phyloP scores from a whole-genome alignment of 768 basidiomycete genomes.

The Suillus hirtellus region DNA sequence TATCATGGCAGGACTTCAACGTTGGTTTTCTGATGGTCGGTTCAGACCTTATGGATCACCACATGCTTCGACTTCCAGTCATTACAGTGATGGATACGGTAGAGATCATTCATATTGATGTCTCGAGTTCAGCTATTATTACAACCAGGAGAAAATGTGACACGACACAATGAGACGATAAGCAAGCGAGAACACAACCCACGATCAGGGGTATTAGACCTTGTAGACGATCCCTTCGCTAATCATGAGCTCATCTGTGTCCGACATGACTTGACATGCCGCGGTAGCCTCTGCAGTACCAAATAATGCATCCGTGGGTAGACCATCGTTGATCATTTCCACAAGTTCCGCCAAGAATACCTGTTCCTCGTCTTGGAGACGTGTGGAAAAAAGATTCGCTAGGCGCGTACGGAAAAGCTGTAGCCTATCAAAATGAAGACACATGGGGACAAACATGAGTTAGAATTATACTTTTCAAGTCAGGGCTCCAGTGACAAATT shows the following conservation, averaged over 20 bases:
- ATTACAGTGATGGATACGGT: neutral
- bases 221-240: slow-evolving; percentile 87
- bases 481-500: slow-evolving; percentile 2
- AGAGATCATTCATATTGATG: neutral
- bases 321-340: slow-evolving; percentile 73
- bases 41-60: neutral
- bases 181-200: slow-evolving; percentile 6
- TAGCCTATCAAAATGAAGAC: slow-evolving; percentile 45
- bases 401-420: slow-evolving; percentile 80
- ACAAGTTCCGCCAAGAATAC: slow-evolving; percentile 70
- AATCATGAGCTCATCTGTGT: slow-evolving; percentile 76
- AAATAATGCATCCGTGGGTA: slow-evolving; percentile 68
- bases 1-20: neutral
- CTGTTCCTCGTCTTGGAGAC: slow-evolving; percentile 74
- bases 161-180: slow-evolving; percentile 11
- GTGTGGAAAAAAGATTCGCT: slow-evolving; percentile 66
- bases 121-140: neutral
- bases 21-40: too few relatives aligned
- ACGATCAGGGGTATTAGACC: slow-evolving; percentile 43
- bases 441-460: slow-evolving; percentile 4
- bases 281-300: slow-evolving; percentile 78
- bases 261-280: slow-evolving; percentile 74
- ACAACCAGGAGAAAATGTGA: slow-evolving; percentile 10
- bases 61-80: neutral
- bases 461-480: slow-evolving; percentile 1